phyloP scores from a whole-genome alignment of 1,284 basidiomycete genomes.

The Vanrija sp. region DNA sequence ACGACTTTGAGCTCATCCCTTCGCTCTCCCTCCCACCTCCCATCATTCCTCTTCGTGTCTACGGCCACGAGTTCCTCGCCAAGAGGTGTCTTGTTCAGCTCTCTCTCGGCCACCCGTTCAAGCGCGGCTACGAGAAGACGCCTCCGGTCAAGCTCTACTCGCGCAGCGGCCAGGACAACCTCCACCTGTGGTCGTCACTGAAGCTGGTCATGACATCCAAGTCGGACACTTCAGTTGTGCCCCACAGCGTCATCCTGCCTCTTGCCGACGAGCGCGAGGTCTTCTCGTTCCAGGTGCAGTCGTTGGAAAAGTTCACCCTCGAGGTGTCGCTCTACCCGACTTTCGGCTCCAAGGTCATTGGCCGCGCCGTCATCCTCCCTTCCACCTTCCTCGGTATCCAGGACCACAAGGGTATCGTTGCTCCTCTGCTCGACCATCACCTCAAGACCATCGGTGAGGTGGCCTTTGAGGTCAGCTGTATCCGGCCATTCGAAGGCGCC shows the following conservation, averaged over 20 bases:
- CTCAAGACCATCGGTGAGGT: slow-evolving; percentile 95
- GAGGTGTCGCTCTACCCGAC: slow-evolving; percentile 97
- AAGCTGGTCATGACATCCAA: slow-evolving; percentile 89
- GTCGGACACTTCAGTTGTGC: slow-evolving; percentile 74
- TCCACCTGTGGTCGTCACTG: slow-evolving; percentile 62
- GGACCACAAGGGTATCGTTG: slow-evolving; percentile 57
- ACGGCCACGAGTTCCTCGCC: slow-evolving; percentile 61
- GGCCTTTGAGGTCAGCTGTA: slow-evolving; percentile 80
- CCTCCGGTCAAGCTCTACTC: slow-evolving; percentile 56
- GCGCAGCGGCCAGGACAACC: slow-evolving; percentile 43
- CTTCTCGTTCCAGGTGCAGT: slow-evolving; percentile 84
- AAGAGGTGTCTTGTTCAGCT: slow-evolving; percentile 83
- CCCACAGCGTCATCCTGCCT: slow-evolving; percentile 83
- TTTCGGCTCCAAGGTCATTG: slow-evolving; percentile 97
- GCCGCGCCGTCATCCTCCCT: slow-evolving; percentile 82
- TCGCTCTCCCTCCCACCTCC: slow-evolving; percentile 91
- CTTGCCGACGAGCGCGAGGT: slow-evolving; percentile 74
- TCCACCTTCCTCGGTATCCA: slow-evolving; percentile 63
- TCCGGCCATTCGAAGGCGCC: slow-evolving; percentile 87
- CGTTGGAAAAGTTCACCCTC: slow-evolving; percentile 68
- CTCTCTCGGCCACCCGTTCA: slow-evolving; percentile 67
- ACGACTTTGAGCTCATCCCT: slow-evolving; percentile 77
- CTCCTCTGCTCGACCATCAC: slow-evolving; percentile 88
- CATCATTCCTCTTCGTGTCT: slow-evolving; percentile 72
- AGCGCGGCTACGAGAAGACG: slow-evolving; percentile 34